Evolutionary conservation across 2,329 filamentous ascomycete species (phyloP).

Genomic region (Colletotrichum sp.): DNA sequence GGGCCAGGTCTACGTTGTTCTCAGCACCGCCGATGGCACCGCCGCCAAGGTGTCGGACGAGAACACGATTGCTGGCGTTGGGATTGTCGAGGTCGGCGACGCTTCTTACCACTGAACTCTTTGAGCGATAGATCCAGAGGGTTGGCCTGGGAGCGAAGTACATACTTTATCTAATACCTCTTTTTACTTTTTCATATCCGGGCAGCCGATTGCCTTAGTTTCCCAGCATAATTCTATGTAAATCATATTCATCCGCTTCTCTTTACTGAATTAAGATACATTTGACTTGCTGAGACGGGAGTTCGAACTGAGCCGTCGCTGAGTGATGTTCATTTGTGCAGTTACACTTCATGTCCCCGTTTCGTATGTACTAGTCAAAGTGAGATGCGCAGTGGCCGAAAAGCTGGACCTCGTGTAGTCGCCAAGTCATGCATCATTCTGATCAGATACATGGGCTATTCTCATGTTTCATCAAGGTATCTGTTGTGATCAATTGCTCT

Average conservation of each 20-base stretch:
- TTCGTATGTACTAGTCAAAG: neutral
- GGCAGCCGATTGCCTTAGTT: neutral
- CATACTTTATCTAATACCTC: neutral
- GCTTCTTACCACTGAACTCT: neutral
- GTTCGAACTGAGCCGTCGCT: neutral
- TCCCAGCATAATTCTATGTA: neutral
- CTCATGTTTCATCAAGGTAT: slow-evolving; percentile 19
- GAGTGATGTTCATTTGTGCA: neutral
- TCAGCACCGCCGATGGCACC: slow-evolving; percentile 37
- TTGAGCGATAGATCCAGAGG: neutral
- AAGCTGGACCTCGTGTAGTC: neutral
- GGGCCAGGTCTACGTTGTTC: slow-evolving; percentile 45
- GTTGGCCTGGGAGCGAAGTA: neutral
- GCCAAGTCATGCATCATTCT: neutral
- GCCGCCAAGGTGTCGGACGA: slow-evolving; percentile 32
- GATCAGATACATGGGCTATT: neutral
- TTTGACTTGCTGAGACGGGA: neutral
- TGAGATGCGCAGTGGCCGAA: neutral
- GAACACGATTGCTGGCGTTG: slow-evolving; percentile 41
- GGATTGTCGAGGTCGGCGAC: slow-evolving; percentile 32
- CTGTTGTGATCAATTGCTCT: slow-evolving; percentile 21
- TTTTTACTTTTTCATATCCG: neutral
- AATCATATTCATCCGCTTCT: neutral
- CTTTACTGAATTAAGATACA: neutral
- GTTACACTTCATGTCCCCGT: neutral